Conservation (phyloP, 345 rosid genomes). For the Gynandropsis gynandra region DNA sequence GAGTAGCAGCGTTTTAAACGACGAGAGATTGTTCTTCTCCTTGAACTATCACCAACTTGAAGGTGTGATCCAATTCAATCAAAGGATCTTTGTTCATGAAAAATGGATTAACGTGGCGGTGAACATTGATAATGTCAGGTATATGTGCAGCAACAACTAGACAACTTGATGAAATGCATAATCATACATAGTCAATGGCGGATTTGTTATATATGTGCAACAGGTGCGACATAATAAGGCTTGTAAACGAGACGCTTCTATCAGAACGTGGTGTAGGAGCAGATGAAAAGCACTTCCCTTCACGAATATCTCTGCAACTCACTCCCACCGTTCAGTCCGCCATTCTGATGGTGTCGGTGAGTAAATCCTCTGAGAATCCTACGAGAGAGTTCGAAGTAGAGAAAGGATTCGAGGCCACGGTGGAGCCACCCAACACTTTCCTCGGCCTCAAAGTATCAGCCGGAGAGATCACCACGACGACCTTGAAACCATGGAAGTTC, state of each 20-base stretch:
- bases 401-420: constrained; percentile 44
- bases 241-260: constrained; percentile 49
- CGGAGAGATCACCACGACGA: constrained; percentile 48
- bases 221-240: constrained; percentile 53
- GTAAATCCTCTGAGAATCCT: constrained; percentile 72
- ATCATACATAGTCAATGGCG: constrained; percentile 4
- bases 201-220: too few relatives aligned
- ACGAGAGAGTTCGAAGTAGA: constrained; percentile 40
- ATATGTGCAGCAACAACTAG: too few relatives aligned
- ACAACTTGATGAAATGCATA: neutral
- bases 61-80: constrained; percentile 74
- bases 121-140: constrained; percentile 79
- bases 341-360: constrained; percentile 62
- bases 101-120: constrained; percentile 54
- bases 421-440: constrained; percentile 65
- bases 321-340: constrained; percentile 63
- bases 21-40: constrained; percentile 64
- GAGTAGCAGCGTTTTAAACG: constrained; percentile 37
- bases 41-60: constrained; percentile 80
- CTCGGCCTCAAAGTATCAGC: constrained; percentile 54
- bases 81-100: constrained; percentile 42
- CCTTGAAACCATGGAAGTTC: constrained; percentile 79
- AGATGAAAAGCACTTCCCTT: constrained; percentile 80
- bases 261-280: constrained; percentile 56
- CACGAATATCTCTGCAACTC: constrained; percentile 54